Conservation (phyloP, 2,329 filamentous ascomycete species). For the Akanthomyces lecanii region DNA sequence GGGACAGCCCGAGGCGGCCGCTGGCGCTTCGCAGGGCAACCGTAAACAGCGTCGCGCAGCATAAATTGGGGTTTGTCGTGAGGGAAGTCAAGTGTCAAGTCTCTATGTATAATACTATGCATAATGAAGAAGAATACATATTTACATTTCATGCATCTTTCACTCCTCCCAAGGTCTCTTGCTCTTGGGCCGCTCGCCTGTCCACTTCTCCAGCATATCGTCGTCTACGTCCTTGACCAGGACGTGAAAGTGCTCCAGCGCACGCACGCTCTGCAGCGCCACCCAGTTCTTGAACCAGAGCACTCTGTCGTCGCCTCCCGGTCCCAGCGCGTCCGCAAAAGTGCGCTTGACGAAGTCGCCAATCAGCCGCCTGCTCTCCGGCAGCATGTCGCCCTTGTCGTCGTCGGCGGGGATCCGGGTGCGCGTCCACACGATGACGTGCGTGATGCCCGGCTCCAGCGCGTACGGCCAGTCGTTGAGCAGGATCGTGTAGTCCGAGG, state of each 20-base stretch:
- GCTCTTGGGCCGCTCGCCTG: slow-evolving; percentile 38
- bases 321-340: slow-evolving; percentile 59
- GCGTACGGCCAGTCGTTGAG: slow-evolving; percentile 95
- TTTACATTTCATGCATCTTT: background rate
- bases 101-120: background rate
- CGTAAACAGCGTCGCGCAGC: slow-evolving; percentile 53
- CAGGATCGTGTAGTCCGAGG: slow-evolving; percentile 64
- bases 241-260: slow-evolving; percentile 87
- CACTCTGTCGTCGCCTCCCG: slow-evolving; percentile 47
- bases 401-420: slow-evolving; percentile 71
- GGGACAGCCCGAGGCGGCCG: slow-evolving; percentile 28
- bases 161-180: slow-evolving; percentile 16
- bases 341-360: slow-evolving; percentile 64
- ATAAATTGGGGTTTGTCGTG: slow-evolving; percentile 25
- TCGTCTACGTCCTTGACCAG: slow-evolving; percentile 53
- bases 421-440: slow-evolving; percentile 90
- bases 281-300: slow-evolving; percentile 97
- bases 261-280: slow-evolving; percentile 78
- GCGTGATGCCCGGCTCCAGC: slow-evolving; percentile 60
- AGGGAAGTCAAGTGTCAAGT: background rate
- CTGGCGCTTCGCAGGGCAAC: slow-evolving; percentile 41
- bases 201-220: slow-evolving; percentile 51
- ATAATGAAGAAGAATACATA: background rate
- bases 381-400: slow-evolving; percentile 66
- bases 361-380: slow-evolving; percentile 59